Percentiles rank a stretch among this genome's conserved stretches.
These are phyloP conservation scores for Eimeria sp. DNA, from an alignment of 169 alveolate species.

Conservation along the genomic window DNA sequence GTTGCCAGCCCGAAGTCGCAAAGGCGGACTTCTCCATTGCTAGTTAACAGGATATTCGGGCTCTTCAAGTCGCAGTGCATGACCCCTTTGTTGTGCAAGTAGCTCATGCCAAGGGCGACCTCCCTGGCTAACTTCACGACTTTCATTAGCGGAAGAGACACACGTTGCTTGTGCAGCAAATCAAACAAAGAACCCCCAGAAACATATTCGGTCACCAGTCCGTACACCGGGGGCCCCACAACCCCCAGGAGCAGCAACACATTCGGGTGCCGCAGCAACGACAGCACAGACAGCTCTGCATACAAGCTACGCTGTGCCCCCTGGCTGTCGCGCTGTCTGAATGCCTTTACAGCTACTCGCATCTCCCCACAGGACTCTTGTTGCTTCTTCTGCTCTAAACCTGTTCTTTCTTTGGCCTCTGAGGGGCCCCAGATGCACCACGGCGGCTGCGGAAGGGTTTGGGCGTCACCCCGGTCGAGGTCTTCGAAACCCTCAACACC, in stretches of 20 bases:
- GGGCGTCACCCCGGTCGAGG: neutral
- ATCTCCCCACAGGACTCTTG: slow-evolving; percentile 56
- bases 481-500: neutral
- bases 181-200: slow-evolving; percentile 89
- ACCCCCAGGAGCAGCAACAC: slow-evolving; percentile 91
- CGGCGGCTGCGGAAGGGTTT: neutral
- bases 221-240: slow-evolving; percentile 87
- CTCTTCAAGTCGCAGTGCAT: slow-evolving; percentile 91
- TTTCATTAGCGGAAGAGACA: slow-evolving; percentile 77
- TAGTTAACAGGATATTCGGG: slow-evolving; percentile 94
- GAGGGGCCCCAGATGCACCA: neutral
- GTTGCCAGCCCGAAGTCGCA: slow-evolving; percentile 97
- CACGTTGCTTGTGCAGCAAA: slow-evolving; percentile 87
- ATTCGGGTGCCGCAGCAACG: slow-evolving; percentile 91
- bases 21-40: slow-evolving; percentile 91
- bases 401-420: neutral
- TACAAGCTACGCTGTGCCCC: slow-evolving; percentile 84
- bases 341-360: slow-evolving; percentile 74
- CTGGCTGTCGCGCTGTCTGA: slow-evolving; percentile 70
- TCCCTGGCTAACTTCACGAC: slow-evolving; percentile 88
- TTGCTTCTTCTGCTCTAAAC: neutral
- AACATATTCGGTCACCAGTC: slow-evolving; percentile 92
- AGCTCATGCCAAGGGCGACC: slow-evolving; percentile 90
- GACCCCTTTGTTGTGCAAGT: slow-evolving; percentile 91
- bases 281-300: slow-evolving; percentile 90